Percentiles rank a stretch among this genome's conserved stretches.
Conservation (phyloP, 768 basidiomycete genomes). For the Cantharellus anzutake region DNA sequence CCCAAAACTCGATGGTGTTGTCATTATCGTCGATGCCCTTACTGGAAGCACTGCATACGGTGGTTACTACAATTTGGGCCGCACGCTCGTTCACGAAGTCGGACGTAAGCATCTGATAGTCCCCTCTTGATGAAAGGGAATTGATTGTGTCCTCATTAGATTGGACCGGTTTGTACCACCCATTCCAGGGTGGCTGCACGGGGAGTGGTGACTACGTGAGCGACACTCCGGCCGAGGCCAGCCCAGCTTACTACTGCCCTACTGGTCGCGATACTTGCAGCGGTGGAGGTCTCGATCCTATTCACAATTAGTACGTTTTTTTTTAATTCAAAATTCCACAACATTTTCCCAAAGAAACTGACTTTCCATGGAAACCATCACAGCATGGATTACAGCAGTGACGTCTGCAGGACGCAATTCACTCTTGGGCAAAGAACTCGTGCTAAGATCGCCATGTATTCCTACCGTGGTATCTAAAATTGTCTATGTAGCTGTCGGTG, state of each 20-base stretch:
- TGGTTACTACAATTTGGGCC: not conserved
- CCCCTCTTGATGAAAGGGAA: not conserved
- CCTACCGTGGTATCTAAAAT: no score
- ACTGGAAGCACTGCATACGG: not conserved
- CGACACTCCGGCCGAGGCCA: not conserved
- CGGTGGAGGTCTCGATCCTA: constrained; percentile 9
- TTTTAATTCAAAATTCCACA: not conserved
- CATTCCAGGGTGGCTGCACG: not conserved
- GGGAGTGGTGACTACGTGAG: not conserved
- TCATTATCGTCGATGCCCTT: not conserved
- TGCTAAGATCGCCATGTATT: no score
- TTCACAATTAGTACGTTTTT: constrained; percentile 6
- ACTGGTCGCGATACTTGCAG: constrained; percentile 18
- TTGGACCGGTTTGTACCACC: not conserved
- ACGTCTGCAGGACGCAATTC: constrained; percentile 9
- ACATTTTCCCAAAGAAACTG: not conserved
- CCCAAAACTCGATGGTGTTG: not conserved
- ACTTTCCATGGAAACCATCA: not conserved
- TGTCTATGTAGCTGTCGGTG: no score
- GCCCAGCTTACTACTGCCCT: no score
- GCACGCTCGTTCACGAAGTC: not conserved
- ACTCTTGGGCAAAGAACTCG: no score
- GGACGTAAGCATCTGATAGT: not conserved
- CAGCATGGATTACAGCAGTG: constrained; percentile 10
- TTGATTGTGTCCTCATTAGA: not conserved